Percentiles rank a stretch among this genome's conserved stretches.
Evolutionary conservation across 169 alveolate genomes (phyloP).

Genomic region (Toxoplasma gondii): DNA sequence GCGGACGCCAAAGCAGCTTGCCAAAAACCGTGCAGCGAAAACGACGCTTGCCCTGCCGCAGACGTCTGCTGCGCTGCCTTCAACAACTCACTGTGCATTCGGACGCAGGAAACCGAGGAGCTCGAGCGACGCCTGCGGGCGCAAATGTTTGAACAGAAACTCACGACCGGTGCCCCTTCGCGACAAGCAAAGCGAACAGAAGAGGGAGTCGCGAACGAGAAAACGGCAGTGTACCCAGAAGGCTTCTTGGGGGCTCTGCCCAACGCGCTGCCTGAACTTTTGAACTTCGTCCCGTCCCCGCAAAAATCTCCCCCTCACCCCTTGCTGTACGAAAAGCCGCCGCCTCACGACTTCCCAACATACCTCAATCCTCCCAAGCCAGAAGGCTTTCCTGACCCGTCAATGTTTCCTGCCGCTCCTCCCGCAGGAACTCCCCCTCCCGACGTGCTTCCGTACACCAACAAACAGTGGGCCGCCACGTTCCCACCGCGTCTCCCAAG

Average conservation of each 20-base stretch:
- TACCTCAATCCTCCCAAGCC: constrained; percentile 21
- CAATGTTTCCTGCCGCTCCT: background rate
- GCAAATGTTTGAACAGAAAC: background rate
- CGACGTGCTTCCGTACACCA: background rate
- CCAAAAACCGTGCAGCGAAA: constrained; percentile 51
- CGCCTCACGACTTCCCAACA: constrained; percentile 25
- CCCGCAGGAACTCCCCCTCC: background rate
- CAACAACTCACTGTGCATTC: constrained; percentile 60
- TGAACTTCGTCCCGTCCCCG: background rate
- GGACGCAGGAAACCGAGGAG: constrained; percentile 29
- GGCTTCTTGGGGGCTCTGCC: constrained; percentile 50
- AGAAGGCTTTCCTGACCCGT: background rate
- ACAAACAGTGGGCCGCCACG: constrained; percentile 71
- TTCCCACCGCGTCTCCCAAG: constrained; percentile 69
- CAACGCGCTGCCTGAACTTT: background rate
- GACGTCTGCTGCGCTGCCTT: constrained; percentile 62
- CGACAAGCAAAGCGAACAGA: background rate
- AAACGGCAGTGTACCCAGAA: constrained; percentile 49
- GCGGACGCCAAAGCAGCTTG: constrained; percentile 51
- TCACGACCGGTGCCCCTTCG: background rate
- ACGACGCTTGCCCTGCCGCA: constrained; percentile 50
- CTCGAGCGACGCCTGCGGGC: constrained; percentile 8
- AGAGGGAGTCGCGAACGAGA: background rate
- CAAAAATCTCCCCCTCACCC: background rate
- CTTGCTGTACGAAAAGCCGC: background rate